phyloP scores from a whole-genome alignment of 176 grass and related monocot genomes.

The Triticum dicoccoides region DNA sequence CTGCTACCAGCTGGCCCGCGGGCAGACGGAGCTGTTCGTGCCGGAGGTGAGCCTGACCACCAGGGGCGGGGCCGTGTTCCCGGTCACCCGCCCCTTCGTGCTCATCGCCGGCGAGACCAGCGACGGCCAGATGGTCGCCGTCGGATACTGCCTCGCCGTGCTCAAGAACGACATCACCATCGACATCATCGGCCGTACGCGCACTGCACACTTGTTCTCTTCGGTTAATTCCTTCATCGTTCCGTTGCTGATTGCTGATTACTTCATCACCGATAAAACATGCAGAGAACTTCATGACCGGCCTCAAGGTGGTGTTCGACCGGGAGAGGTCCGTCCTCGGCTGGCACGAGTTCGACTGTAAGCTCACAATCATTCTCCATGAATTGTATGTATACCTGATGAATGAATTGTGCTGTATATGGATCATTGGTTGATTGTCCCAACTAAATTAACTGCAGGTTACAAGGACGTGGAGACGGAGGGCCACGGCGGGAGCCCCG shows the following conservation, averaged over 20 bases:
- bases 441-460: conserved; percentile 15
- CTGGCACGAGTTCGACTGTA: conserved; percentile 70
- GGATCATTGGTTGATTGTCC: neutral
- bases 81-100: neutral
- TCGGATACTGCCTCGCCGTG: conserved; percentile 56
- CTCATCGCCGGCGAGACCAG: rapidly evolving
- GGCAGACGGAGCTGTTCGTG: neutral
- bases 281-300: conserved; percentile 78
- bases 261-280: neutral
- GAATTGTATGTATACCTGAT: no score
- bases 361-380: neutral
- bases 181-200: conserved; percentile 69
- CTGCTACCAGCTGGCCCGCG: conserved; percentile 18
- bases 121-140: rapidly evolving
- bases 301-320: conserved; percentile 61
- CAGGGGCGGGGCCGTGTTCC: conserved; percentile 39
- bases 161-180: conserved; percentile 11
- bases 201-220: neutral
- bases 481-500: conserved; percentile 1
- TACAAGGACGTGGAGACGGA: conserved; percentile 15
- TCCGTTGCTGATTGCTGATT: neutral
- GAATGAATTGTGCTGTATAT: neutral
- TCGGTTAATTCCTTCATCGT: neutral
- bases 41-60: conserved; percentile 46
- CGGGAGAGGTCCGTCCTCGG: conserved; percentile 48